Evolutionary conservation across 208 protist genomes (phyloP).

Genomic region (Perkinsela sp.): DNA sequence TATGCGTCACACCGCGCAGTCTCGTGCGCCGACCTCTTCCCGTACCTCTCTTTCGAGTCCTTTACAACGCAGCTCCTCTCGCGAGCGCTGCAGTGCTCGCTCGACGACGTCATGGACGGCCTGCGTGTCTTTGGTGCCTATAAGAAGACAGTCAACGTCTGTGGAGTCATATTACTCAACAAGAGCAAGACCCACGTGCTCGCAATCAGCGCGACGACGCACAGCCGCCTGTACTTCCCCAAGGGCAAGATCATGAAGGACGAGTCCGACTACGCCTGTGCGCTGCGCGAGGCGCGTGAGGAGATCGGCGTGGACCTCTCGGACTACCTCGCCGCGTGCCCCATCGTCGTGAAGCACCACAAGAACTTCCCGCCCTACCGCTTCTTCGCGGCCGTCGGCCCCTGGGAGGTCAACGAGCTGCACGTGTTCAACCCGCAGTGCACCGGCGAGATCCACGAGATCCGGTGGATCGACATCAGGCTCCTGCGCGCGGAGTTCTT

Average conservation of each 20-base stretch:
- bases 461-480: neutral
- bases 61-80: slow-evolving; percentile 4
- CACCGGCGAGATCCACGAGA: neutral
- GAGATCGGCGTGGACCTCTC: slow-evolving; percentile 7
- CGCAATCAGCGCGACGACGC: slow-evolving; percentile 1
- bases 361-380: neutral
- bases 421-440: neutral
- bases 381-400: neutral
- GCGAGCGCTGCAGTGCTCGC: neutral
- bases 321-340: neutral
- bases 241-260: slow-evolving; percentile 7
- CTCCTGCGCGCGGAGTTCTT: neutral
- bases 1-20: neutral
- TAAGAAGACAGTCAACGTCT: slow-evolving; percentile 5
- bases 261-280: slow-evolving; percentile 5
- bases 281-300: slow-evolving; percentile 5
- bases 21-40: slow-evolving; percentile 1
- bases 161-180: slow-evolving; percentile 6
- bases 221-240: slow-evolving; percentile 5
- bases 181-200: neutral
- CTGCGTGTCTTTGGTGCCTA: slow-evolving; percentile 4
- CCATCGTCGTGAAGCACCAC: neutral
- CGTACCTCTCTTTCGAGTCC: slow-evolving; percentile 3
- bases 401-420: neutral
- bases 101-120: neutral